Base-by-base conservation (phyloP, 805 yeast genomes). In the Suhomyces sp. region DNA sequence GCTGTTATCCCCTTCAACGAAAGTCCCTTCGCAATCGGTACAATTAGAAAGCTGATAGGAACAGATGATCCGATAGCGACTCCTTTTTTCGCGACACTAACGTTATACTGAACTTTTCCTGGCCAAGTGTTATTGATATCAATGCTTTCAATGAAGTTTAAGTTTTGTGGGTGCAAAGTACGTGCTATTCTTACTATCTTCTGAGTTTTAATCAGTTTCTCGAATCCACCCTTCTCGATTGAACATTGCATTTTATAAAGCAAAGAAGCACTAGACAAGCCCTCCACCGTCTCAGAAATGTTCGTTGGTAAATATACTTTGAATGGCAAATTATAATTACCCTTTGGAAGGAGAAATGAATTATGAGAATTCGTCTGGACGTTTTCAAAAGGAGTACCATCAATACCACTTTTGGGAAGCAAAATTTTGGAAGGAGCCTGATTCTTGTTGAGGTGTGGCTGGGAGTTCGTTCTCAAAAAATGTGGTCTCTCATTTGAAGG, bases 61-160 rank as follows among this genome's bases (percentile, higher is more conserved):
- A 70, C 50, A 3, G 48, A 50, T 2, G 74, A 60, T 1, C 79
- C 79, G 4, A 75, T 39, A 0, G 81, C 73, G 4, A 76, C 51
- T 0, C 70, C 74, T 35, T 65, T 70, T 28, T 57, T 60, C 1
- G 66, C 65, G 15, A 74, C 41, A 28, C 57, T 50, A 3, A 76
- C 77, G 31, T 61, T 63, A 45, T 76, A 76, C 42, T 75, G 77
- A 17, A 74, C 58, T 43, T 75, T 75, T 0, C 67, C 68, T 0
- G 77, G 71, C 81, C 81, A 76, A 2, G 70, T 60, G 46, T 72
- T 73, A 39, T 65, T 65, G 31, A 74, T 65, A 17, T 73, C 70
- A 26, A 72, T 63, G 29, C 64, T 66, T 43, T 73, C 76, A 20
- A 55, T 50, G 13, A 71, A 47, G 24, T 60, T 53, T 25, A 67